These are phyloP conservation scores for Pseudogymnoascus destructans DNA, from an alignment of 2,329 filamentous ascomycete species.

Conservation along the genomic window DNA sequence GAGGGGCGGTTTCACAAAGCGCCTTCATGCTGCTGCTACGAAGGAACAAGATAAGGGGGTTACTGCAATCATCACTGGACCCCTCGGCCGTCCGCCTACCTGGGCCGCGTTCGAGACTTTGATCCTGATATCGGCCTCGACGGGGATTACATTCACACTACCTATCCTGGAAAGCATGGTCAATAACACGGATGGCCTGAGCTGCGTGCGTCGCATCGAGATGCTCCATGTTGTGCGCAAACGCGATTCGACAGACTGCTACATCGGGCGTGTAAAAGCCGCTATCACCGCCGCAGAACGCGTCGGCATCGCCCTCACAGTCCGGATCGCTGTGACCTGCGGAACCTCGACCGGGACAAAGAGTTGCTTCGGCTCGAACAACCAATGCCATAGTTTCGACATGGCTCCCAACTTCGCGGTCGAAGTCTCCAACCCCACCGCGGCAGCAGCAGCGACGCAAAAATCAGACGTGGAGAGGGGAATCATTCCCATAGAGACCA, in stretches of 20 bases:
- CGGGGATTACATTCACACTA: conserved; percentile 48
- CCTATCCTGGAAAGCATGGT: conserved; percentile 42
- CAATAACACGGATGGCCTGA: conserved; percentile 26
- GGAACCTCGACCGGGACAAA: conserved; percentile 16
- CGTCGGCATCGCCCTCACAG: conserved; percentile 36
- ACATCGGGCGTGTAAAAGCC: conserved; percentile 36
- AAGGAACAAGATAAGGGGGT: conserved; percentile 27
- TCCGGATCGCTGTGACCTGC: conserved; percentile 41
- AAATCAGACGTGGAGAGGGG: neutral
- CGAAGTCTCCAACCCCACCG: conserved; percentile 5
- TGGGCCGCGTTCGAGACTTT: conserved; percentile 48
- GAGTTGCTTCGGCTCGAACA: conserved; percentile 10
- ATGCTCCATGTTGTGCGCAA: conserved; percentile 40
- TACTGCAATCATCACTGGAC: conserved; percentile 40
- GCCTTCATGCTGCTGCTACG: conserved; percentile 36
- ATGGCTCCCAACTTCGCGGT: neutral
- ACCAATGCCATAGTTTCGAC: conserved; percentile 8
- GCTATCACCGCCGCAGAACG: conserved; percentile 32
- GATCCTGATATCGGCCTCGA: conserved; percentile 47
- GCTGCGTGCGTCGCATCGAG: conserved; percentile 40
- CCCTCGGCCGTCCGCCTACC: conserved; percentile 40
- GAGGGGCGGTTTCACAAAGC: conserved; percentile 43
- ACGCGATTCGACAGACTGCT: conserved; percentile 42
- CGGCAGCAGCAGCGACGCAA: neutral
- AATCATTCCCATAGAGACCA: neutral